These are phyloP conservation scores for Penicillium aurantiogriseum DNA, from an alignment of 2,329 filamentous ascomycete genomes.

Conservation along the genomic window DNA sequence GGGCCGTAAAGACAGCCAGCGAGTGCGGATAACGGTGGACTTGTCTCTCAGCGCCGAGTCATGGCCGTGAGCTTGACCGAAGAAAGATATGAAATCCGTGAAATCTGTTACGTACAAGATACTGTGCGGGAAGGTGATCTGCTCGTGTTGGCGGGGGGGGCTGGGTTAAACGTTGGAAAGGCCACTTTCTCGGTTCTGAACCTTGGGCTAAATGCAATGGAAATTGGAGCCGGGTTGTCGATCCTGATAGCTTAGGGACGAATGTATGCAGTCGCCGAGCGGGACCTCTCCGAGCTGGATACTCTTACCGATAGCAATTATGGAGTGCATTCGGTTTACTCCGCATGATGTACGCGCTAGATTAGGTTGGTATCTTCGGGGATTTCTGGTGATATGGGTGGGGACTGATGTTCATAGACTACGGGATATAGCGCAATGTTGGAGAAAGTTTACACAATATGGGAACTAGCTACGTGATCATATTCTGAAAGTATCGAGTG, in stretches of 20 bases:
- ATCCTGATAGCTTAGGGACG: conserved; percentile 12
- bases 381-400: neutral
- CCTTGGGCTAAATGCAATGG: conserved; percentile 11
- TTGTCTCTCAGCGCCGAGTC: neutral
- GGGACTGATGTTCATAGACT: neutral
- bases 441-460: neutral
- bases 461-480: neutral
- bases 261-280: neutral
- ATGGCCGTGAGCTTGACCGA: neutral
- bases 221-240: conserved; percentile 13
- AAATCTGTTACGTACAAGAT: conserved; percentile 14
- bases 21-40: neutral
- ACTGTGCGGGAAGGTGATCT: conserved; percentile 1
- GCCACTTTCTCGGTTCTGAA: conserved; percentile 19
- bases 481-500: neutral
- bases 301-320: neutral
- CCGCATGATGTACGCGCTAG: conserved; percentile 2
- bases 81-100: neutral
- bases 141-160: neutral
- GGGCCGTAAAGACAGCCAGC: neutral
- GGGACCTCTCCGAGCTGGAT: neutral
- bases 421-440: conserved; percentile 4
- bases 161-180: neutral
- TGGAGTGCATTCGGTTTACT: neutral
- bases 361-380: neutral